Base-by-base conservation (phyloP, 2,329 filamentous ascomycete species). In the Hypoxylon sp. region DNA sequence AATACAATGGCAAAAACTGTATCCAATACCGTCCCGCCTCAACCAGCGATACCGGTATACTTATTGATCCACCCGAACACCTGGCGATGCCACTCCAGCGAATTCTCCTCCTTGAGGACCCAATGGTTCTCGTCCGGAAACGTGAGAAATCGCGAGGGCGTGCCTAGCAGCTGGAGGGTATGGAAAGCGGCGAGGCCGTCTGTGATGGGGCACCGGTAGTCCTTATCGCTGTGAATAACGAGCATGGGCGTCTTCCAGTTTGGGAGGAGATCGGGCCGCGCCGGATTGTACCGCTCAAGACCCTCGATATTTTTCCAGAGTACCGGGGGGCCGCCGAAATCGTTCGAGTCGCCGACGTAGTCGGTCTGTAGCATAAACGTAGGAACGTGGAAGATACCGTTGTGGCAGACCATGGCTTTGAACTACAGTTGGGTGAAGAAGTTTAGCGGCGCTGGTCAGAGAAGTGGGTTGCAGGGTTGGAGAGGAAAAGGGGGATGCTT, bases 161-260 rank as follows among this genome's bases (percentile, higher is more conserved):
- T 67, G 10, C 59, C 62, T 1, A 64, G 52, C 2, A 53, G 44
- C 44, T 66, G 63, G 19, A 73, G 59, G 11, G 65, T 60, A 39
- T 67, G 68, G 49, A 70, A 73, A 5, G 68, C 64, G 4, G 63
- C 71, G 73, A 49, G 76, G 76, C 65, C 79, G 68, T 80, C 77
- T 0, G 77, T 77, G 4, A 79, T 63, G 4, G 77, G 74, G 54
- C 71, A 75, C 6, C 90, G 82, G 70, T 89, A 92, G 73, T 93
- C 91, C 44, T 87, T 80, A 66, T 89, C 87, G 67, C 84, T 89
- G 77, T 93, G 91, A 39, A 93, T 88, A 61, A 93, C 83, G 39
- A 93, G 80, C 70, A 91, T 89, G 5, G 91, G 91, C 1, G 90
- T 77, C 13, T 78, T 78, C 67, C 90, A 93, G 60, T 90, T 82